A percentile compares a stretch with the other conserved stretches of the same genome.
Evolutionary conservation across 495 filamentous ascomycete genomes (phyloP).

Genomic region (Friedmanniomyces simplex): DNA sequence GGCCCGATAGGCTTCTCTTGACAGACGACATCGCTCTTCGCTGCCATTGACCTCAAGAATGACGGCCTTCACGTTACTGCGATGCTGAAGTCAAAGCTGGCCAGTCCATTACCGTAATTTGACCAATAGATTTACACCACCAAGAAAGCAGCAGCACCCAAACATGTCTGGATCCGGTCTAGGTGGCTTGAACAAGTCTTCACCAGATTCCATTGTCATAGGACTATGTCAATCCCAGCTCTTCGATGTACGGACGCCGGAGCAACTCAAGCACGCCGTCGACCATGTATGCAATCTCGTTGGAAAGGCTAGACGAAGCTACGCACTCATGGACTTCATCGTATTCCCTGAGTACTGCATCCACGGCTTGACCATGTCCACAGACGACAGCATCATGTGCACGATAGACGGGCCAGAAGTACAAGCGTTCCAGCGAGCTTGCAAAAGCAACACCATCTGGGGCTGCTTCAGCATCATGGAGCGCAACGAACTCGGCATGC

Average conservation of each 20-base stretch:
- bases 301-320: constrained; percentile 4
- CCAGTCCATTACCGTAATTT: too few relatives aligned
- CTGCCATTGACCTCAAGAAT: too few relatives aligned
- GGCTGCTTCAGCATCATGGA: constrained; percentile 23
- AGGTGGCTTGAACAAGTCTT: constrained; percentile 19
- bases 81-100: too few relatives aligned
- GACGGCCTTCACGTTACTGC: too few relatives aligned
- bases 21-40: too few relatives aligned
- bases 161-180: constrained; percentile 14
- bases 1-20: too few relatives aligned
- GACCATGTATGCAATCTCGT: constrained; percentile 15
- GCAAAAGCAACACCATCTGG: constrained; percentile 15
- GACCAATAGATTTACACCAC: too few relatives aligned
- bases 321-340: constrained; percentile 17
- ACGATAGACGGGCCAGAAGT: constrained; percentile 17
- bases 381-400: constrained; percentile 15
- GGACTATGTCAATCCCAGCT: constrained; percentile 18
- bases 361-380: constrained; percentile 18
- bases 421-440: constrained; percentile 13
- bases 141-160: too few relatives aligned
- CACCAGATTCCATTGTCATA: constrained; percentile 15
- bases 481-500: constrained; percentile 14
- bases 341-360: constrained; percentile 22
- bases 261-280: constrained; percentile 6
- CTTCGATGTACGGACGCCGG: constrained; percentile 9